A percentile compares a stretch with the other conserved stretches of the same genome.
These are phyloP conservation scores for Asterophora lycoperdoides DNA, from an alignment of 768 basidiomycete species.

Conservation along the genomic window DNA sequence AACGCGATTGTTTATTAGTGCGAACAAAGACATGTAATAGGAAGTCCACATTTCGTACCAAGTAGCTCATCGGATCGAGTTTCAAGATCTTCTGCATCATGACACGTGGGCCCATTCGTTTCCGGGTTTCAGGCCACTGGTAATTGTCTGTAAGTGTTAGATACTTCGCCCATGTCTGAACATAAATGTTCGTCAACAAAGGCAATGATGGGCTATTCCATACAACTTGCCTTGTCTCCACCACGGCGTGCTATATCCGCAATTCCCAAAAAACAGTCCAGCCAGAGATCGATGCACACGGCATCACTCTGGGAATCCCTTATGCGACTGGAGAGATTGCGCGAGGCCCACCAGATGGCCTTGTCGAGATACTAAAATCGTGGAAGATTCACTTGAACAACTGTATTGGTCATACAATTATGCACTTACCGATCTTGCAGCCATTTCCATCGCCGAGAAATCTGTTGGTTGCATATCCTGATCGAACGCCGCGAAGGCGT, in stretches of 20 bases:
- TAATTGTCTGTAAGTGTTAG: constrained; percentile 43
- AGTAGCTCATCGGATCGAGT: constrained; percentile 58
- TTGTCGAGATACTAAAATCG: constrained; percentile 13
- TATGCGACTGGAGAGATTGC: constrained; percentile 40
- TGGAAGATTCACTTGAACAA: not conserved
- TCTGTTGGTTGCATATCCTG: constrained; percentile 26
- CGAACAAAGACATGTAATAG: not conserved
- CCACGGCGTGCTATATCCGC: constrained; percentile 50
- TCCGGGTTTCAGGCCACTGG: constrained; percentile 47
- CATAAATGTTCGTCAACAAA: not conserved
- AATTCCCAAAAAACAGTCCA: constrained; percentile 74
- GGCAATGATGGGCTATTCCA: not conserved
- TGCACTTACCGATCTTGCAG: constrained; percentile 28
- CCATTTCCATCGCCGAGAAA: constrained; percentile 40
- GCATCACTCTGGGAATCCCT: constrained; percentile 26
- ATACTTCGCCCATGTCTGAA: constrained; percentile 60
- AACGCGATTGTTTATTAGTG: not conserved
- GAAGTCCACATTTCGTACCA: constrained; percentile 33
- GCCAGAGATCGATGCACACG: constrained; percentile 48
- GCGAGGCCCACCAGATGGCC: constrained; percentile 34
- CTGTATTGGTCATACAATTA: not conserved
- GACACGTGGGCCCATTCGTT: constrained; percentile 60
- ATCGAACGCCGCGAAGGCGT: constrained; percentile 50
- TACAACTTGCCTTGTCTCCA: constrained; percentile 22
- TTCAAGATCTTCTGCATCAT: constrained; percentile 47